Evolutionary conservation across 2,329 filamentous ascomycete species (phyloP), one percentile per base, ranked within the genome.

Genomic region (Beauveria asiatica): DNA sequence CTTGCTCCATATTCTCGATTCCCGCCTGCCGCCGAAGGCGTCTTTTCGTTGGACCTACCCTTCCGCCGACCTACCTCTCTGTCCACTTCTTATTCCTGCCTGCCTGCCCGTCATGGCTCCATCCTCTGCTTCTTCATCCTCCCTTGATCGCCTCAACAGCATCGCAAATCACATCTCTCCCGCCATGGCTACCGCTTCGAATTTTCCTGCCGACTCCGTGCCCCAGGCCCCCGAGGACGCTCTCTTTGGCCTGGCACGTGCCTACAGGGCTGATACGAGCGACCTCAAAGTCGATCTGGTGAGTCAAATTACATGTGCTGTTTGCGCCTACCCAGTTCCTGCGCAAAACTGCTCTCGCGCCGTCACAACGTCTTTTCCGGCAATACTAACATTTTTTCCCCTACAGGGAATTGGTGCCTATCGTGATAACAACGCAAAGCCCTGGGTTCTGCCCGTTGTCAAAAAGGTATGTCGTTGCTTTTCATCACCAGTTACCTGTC

Each of bases 381-480:
- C 19, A 30, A 49, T 49, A 16, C 57, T 59, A 39, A 59, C 21
- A 19, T 19, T n/a, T 13, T n/a, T 44, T 27, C 9, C 27, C 1
- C 51, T 41, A 30, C 61, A 84, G 83, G 84, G 84, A 61, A 86
- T 97, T 78, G 94, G 94, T 67, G 94, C 94, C 62, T 99, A 99
- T 77, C 84, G 94, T 72, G 94, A 96, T 71, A 82, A 97, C 77
- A 88, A 92, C 72, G 93, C 92, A 63, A 97, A 97, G 80, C 94
- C 94, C 3, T 99, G 94, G 94, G 86, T 99, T 63, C 78, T 99
- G 64, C 93, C 94, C 21, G 93, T 97, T 2, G 93, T 97, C 63
- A 95, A 91, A 78, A 95, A 96, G 89, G 93, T 96, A 78, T 50
- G 10, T 45, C 44, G 17, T 41, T 17, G 41, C 46, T 33, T 21